Conservation (phyloP, 768 basidiomycete species). For the Trametes cubensis region DNA sequence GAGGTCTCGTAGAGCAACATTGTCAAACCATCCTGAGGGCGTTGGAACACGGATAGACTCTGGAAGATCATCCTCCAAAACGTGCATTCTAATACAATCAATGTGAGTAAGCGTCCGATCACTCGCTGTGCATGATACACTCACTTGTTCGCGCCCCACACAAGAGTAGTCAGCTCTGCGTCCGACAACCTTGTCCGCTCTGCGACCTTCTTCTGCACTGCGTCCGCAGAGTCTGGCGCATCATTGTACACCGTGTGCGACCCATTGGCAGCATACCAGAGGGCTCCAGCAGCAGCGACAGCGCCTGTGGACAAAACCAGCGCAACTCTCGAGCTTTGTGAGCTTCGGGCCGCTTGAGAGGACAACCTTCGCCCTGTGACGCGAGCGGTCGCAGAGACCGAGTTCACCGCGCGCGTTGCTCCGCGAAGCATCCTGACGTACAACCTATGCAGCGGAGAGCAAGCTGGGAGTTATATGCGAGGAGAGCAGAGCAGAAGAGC, state of each 20-base stretch:
- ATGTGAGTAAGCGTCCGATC: conserved; percentile 37
- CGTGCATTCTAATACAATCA: conserved; percentile 45
- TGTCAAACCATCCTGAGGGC: conserved; percentile 59
- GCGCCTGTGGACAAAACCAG: conserved; percentile 35
- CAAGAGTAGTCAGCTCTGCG: conserved; percentile 49
- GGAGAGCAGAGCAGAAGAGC: too few species aligned
- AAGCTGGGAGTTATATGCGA: too few species aligned
- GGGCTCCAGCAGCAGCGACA: conserved; percentile 38
- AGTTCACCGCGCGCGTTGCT: neutral
- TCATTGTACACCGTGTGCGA: conserved; percentile 40
- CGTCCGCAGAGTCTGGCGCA: conserved; percentile 23
- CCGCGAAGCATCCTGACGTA: conserved; percentile 10
- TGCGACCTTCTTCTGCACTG: neutral
- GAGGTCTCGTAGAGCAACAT: conserved; percentile 73
- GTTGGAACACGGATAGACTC: conserved; percentile 54
- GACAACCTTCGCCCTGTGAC: conserved; percentile 7
- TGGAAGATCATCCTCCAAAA: conserved; percentile 41
- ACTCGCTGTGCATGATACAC: conserved; percentile 34
- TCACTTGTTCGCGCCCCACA: conserved; percentile 80
- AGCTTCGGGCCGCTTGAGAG: neutral
- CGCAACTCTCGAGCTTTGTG: neutral
- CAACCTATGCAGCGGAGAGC: too few species aligned
- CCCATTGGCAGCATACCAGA: conserved; percentile 42
- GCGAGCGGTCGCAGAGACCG: neutral
- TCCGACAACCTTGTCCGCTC: conserved; percentile 20